Evolutionary conservation across 352 stramenopile species (phyloP).

Genomic region (Globisporangium carolinianum): DNA sequence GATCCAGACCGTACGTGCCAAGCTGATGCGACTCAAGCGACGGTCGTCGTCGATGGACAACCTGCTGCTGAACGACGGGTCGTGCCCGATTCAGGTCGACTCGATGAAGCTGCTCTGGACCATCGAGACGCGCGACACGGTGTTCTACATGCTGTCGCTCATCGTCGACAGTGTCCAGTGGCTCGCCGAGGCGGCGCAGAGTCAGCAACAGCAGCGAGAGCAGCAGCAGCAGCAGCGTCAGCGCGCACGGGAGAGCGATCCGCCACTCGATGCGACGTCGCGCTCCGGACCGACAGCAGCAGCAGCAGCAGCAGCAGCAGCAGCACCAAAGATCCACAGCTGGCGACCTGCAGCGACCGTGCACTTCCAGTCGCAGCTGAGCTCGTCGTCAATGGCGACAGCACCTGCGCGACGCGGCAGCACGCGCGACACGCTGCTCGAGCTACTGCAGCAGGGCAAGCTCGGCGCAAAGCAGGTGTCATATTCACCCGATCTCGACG

Average conservation of each 20-base stretch:
- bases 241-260: neutral
- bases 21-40: slow-evolving; percentile 47
- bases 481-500: slow-evolving; percentile 11
- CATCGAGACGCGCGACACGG: slow-evolving; percentile 58
- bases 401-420: slow-evolving; percentile 22
- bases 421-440: slow-evolving; percentile 53
- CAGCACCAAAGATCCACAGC: neutral
- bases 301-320: slow-evolving; percentile 7
- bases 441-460: slow-evolving; percentile 72
- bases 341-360: neutral
- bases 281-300: neutral
- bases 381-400: neutral
- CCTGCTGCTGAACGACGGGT: slow-evolving; percentile 59
- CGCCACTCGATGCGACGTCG: too few species aligned
- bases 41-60: slow-evolving; percentile 71
- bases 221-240: slow-evolving; percentile 10
- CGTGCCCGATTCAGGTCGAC: slow-evolving; percentile 73
- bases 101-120: slow-evolving; percentile 80
- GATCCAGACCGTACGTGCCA: slow-evolving; percentile 45
- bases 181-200: slow-evolving; percentile 20
- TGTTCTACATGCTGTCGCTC: slow-evolving; percentile 65
- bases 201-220: neutral
- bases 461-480: slow-evolving; percentile 31
- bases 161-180: slow-evolving; percentile 41
- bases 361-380: neutral